Base-by-base conservation (phyloP, 169 alveolate genomes). In the Besnoitia besnoiti region DNA sequence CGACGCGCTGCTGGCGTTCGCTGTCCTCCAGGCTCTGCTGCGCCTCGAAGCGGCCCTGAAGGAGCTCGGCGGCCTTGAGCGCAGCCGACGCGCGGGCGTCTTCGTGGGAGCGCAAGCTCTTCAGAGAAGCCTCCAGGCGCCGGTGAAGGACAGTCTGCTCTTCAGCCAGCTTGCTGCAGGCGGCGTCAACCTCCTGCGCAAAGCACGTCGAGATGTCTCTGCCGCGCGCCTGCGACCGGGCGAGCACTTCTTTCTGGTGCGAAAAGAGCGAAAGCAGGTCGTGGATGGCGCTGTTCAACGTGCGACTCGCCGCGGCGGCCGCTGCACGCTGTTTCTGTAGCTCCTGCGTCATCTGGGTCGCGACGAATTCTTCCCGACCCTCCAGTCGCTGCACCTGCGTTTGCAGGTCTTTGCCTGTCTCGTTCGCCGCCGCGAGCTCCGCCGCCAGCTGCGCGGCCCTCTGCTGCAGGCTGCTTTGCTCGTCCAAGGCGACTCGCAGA, bases 1-100 rank as follows among this genome's bases (percentile, higher is more conserved):
- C 59, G 5, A 35, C 49, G 50, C 50, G 90, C 90, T 51, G 79
- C 80, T 85, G 55, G 40, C 35, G 90, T 55, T 85, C 50, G 55
- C 51, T 39, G 42, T 7, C 21, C 76, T 44, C 75, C 33, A 30
- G 40, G 44, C 24, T 27, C 89, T 10, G 75, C 89, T 82, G 89
- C 73, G 47, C 89, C 8, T 82, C 75, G 30, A 4, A 14, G 40
- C 14, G 73, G 75, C 46, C 33, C 89, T 47, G 89, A 33, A 82
- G 73, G 30, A 49, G 67, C 33, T 1, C 44, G 21, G 44, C 67
- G 47, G 50, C 19, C 89, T 42, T 44, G 30, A 3, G 19, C 7
- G 89, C 89, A 82, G 89, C 89, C 1, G 67, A 21, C 67, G 67
- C 67, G 27, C 67, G 30, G 19, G 73, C 62, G 46, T 42, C 85